Evolutionary conservation across 768 basidiomycete genomes (phyloP).

Genomic region (Cantharellus anzutake): DNA sequence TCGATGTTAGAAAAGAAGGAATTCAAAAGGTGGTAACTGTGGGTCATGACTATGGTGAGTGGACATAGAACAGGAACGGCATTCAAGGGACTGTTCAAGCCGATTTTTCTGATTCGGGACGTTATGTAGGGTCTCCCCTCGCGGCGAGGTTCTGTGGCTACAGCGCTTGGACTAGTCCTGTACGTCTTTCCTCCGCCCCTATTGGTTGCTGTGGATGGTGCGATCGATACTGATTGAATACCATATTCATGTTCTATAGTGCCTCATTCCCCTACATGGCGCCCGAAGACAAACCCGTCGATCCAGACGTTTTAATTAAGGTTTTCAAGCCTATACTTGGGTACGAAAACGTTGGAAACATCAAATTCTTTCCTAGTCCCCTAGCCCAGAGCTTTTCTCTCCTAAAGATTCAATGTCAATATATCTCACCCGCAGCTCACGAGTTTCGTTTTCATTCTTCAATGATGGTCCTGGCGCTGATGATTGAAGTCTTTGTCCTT

Average conservation of each 20-base stretch:
- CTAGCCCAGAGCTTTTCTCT: not conserved
- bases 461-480: too few species aligned
- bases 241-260: not conserved
- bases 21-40: slow-evolving; percentile 26
- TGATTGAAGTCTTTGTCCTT: too few species aligned
- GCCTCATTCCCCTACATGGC: not conserved
- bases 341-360: not conserved
- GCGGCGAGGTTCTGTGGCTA: not conserved
- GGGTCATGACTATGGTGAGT: slow-evolving; percentile 64
- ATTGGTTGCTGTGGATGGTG: too few species aligned
- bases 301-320: not conserved
- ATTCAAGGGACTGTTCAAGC: too few species aligned
- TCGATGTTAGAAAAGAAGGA: slow-evolving; percentile 34
- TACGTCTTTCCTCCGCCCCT: not conserved
- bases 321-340: not conserved
- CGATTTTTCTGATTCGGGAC: too few species aligned
- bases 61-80: too few species aligned
- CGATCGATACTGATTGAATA: too few species aligned
- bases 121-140: not conserved
- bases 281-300: not conserved
- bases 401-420: too few species aligned
- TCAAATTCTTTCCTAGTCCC: not conserved
- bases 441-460: too few species aligned
- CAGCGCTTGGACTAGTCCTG: not conserved
- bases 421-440: too few species aligned